phyloP scores from a whole-genome alignment of 352 stramenopile genomes.

The Nothophytophthora sp. region DNA sequence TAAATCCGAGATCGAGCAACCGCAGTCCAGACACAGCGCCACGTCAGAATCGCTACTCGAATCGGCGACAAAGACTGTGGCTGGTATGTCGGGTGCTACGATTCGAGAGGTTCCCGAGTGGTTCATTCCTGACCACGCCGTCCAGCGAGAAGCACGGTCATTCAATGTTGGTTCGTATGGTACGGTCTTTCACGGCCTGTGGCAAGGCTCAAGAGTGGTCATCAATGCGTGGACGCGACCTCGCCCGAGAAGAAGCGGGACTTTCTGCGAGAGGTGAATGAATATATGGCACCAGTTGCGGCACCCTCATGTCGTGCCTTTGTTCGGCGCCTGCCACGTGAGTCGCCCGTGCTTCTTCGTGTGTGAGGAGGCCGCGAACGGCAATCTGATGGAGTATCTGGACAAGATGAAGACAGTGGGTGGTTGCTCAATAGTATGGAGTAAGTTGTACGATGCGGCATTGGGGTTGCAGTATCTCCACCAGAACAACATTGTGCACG shows the following conservation, averaged over 20 bases:
- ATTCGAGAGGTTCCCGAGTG: slow-evolving; percentile 4
- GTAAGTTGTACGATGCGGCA: background rate
- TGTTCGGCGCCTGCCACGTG: slow-evolving; percentile 19
- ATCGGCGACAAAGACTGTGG: background rate
- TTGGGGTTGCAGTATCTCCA: slow-evolving; percentile 2
- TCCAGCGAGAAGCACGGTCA: slow-evolving; percentile 1
- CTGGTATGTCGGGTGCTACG: background rate
- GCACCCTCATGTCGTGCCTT: slow-evolving; percentile 10
- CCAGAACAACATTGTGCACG: slow-evolving; percentile 2
- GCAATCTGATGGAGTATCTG: background rate
- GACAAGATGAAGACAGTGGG: background rate
- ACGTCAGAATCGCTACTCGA: background rate
- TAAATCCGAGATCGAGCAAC: background rate
- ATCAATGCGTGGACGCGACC: slow-evolving; percentile 6
- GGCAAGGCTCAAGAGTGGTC: background rate
- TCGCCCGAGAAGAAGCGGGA: background rate
- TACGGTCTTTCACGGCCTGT: slow-evolving; percentile 3
- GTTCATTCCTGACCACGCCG: slow-evolving; percentile 13
- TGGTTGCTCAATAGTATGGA: background rate
- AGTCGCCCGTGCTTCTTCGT: slow-evolving; percentile 12
- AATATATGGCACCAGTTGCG: slow-evolving; percentile 7
- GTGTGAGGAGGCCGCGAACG: slow-evolving; percentile 3
- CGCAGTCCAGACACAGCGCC: background rate
- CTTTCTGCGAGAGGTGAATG: slow-evolving; percentile 12
- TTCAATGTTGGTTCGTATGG: slow-evolving; percentile 11